Conservation (phyloP, 768 basidiomycete genomes). For the Rhizopogon vulgaris region DNA sequence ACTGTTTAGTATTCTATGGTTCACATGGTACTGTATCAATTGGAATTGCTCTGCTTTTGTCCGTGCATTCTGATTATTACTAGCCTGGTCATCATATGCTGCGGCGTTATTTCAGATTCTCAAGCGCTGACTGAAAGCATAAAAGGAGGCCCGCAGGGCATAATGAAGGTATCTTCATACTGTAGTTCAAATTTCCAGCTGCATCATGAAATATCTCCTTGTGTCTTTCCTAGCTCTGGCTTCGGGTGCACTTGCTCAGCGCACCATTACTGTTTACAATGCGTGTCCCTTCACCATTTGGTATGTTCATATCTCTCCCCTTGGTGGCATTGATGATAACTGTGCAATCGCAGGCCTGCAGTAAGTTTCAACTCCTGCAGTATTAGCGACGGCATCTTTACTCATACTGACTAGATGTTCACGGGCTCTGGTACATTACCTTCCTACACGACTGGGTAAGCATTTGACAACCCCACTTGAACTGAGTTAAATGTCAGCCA, state of each 20-base stretch:
- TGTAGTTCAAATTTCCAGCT: background rate
- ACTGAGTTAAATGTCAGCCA: slow-evolving; percentile 7
- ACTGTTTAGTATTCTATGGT: background rate
- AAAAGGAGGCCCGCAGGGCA: background rate
- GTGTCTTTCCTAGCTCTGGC: slow-evolving; percentile 24
- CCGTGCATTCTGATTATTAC: no score
- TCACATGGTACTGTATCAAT: no score
- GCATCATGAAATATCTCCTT: slow-evolving; percentile 18
- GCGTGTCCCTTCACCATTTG: slow-evolving; percentile 65
- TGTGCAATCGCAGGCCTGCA: slow-evolving; percentile 35
- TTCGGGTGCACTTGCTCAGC: slow-evolving; percentile 33
- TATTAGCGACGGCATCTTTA: background rate
- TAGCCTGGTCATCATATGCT: background rate
- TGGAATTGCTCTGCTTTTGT: no score
- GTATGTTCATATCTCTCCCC: slow-evolving; percentile 23
- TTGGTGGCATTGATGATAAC: background rate
- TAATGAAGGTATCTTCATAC: background rate
- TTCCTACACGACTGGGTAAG: slow-evolving; percentile 38
- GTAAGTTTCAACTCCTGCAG: slow-evolving; percentile 15
- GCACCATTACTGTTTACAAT: slow-evolving; percentile 58
- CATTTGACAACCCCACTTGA: background rate
- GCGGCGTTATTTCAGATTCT: background rate
- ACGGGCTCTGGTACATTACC: slow-evolving; percentile 51
- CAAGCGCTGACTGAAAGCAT: background rate
- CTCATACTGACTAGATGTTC: slow-evolving; percentile 37